Evolutionary conservation across 768 basidiomycete genomes (phyloP), one percentile per base, ranked within the genome.

Genomic region (Serendipita sp.): DNA sequence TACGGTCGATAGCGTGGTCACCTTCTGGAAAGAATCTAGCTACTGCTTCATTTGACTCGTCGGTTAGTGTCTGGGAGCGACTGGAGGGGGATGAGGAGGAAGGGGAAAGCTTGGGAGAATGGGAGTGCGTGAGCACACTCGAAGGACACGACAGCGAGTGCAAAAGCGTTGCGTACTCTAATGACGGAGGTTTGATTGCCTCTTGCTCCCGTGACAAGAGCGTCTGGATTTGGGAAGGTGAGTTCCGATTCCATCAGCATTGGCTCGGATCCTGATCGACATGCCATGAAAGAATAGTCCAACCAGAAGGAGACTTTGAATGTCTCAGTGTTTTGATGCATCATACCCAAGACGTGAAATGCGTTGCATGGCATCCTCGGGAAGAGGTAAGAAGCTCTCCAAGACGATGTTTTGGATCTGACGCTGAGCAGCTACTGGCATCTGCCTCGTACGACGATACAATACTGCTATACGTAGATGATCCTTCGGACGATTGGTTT

Each of bases 171-270:
- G 87, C 83, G 2, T 97, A 87, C 74, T 91, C 87, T 10, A 76
- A 70, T 64, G 69, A 72, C 69, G 86, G 82, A 0, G 85, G 80
- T 2, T 74, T 96, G 29, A 77, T 99, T n/a, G 96, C 95, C 6
- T 93, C 87, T 66, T 97, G 94, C 71, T 88, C 89, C 68, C 79
- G 96, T 65, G 96, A 98, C 75, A 99, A 98, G 76, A 91, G 91
- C 3, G 93, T 98, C 0, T 98, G 96, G 96, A 82, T 99, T 40
- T 99, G 96, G 95, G 95, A 97, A 80, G 91, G 94, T 87, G 71
- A 69, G 76, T 69, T 62, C 66, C 50, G 13, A 40, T 44, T 65
- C 50, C 11, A 44, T 55, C 1, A 64, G 48, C 55, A 11, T 8
- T 5, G 48, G 10, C 55, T 31, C 10, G n/a, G 2, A 43, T 55